Evolutionary conservation across 1,284 basidiomycete species (phyloP), one percentile per base, ranked within the genome.

Genomic region (Leccinum pallidistipes): DNA sequence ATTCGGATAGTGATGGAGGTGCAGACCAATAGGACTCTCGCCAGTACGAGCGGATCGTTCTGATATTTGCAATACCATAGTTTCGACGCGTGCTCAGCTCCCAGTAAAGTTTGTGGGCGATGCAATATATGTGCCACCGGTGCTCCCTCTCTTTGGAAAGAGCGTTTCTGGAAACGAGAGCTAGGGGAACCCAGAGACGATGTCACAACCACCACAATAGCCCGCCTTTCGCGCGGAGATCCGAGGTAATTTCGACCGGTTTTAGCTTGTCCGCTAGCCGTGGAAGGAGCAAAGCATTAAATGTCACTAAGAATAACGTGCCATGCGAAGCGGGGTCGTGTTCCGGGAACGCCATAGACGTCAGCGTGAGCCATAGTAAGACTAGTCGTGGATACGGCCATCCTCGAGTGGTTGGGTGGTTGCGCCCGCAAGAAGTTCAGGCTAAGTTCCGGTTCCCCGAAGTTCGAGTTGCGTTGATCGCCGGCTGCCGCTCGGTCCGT

Each of bases 401-500:
- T 59, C 58, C 68, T 69, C 58, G 51, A 55, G 62, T 66, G 60
- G 61, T 61, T 61, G 49, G 50, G 56, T 56, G 59, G 32, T 54
- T 27, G 21, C 24, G 24, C 57, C 50, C 54, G 14, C 24, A 27
- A 50, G 10, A 21, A 9, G 21, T 27, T 50, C 49, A 50, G 14
- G 49, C 53, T 27, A 29, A n/a, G 52, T 55, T 55, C 53, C 53
- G 53, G 36, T 24, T 24, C 32, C 53, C 53, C 52, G 32, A 32
- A 27, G 45, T 24, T 47, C 45, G 45, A 47, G 45, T 32, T 51
- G 50, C 21, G 16, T 29, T 29, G 54, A 29, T 38, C 54, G 70
- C 72, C 69, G 67, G 61, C 58, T 54, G 56, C 52, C 40, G 59
- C 56, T 52, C 59, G 55, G 59, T 58, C 57, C 59, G 57, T 54